Evolutionary conservation across 1,139 yeast species (phyloP), one percentile per base, ranked within the genome.

Genomic region (Hyphopichia burtonii): DNA sequence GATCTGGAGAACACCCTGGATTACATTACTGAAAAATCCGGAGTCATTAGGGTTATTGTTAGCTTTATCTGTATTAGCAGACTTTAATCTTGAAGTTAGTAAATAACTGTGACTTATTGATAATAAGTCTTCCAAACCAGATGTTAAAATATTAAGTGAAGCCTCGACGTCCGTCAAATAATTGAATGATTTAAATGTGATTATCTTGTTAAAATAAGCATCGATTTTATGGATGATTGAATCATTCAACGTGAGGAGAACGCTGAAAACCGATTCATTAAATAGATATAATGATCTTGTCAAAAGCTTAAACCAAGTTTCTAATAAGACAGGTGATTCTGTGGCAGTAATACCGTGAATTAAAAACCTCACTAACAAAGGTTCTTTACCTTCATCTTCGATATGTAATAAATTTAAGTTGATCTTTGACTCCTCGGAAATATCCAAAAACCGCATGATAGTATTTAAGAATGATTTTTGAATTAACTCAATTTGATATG

Each of bases 1-100:
- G 10, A 86, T 80, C 45, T 83, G 86, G 56, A 91, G 88, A 0
- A 90, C 96, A 2, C 96, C 96, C 49, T 87, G 90, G 39, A 86
- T 84, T 11, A 87, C 91, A 44, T 79, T 80, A 0, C 89, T 89
- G 48, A 86, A 77, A 56, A 86, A 85, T 0, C 86, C 84, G 6
- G 74, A 55, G 19, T 74, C 76, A 12, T 48, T 49, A n/a, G 46
- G 42, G 12, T 31, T 40, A 17, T 41, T 39, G 30, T 45, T 43
- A 2, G 48, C 44, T 30, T 48, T 50, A 20, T 60, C 59, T 10
- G 50, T 53, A 23, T 46, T 53, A 33, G 44, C 41, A 7, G 46
- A 41, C 28, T 50, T 55, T 34, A 65, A 47, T 55, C 71, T 57
- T 43, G 73, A 63, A 2, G 71, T 66, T 47, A 61, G 53, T 42